Evolutionary conservation across 345 rosid genomes (phyloP).

Genomic region (Ceriops decandra): DNA sequence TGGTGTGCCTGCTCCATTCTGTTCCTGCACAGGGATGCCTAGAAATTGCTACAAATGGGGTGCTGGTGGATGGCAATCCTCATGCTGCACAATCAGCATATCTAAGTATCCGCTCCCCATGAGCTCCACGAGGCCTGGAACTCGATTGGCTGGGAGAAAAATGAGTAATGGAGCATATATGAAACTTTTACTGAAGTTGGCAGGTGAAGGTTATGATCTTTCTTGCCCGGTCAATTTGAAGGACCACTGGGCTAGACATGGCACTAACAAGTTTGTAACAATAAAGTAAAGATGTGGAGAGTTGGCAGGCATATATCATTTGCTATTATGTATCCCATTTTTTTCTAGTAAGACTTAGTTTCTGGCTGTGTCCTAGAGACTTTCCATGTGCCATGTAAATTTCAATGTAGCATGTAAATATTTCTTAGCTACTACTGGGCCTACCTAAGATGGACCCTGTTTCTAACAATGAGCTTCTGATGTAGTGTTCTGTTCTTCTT

Average conservation of each 20-base stretch:
- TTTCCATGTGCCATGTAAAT: not conserved
- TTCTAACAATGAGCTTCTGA: not conserved
- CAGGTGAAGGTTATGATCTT: slow-evolving; percentile 52
- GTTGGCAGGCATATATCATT: slow-evolving; percentile 6
- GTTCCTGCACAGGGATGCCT: slow-evolving; percentile 58
- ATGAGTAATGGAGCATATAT: slow-evolving; percentile 68
- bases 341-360: slow-evolving; percentile 12
- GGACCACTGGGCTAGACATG: slow-evolving; percentile 69
- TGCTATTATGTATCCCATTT: slow-evolving; percentile 3
- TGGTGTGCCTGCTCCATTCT: slow-evolving; percentile 53
- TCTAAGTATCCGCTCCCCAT: slow-evolving; percentile 61
- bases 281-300: slow-evolving; percentile 37
- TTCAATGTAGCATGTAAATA: slow-evolving; percentile 17
- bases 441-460: not conserved
- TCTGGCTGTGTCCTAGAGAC: not conserved
- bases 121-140: slow-evolving; percentile 50
- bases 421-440: slow-evolving; percentile 1
- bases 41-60: slow-evolving; percentile 68
- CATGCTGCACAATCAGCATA: slow-evolving; percentile 54
- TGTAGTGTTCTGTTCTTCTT: not conserved
- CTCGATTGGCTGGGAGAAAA: slow-evolving; percentile 67
- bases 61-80: slow-evolving; percentile 69
- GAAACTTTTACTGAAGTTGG: slow-evolving; percentile 56
- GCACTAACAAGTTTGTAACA: slow-evolving; percentile 68
- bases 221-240: slow-evolving; percentile 56